phyloP scores from a whole-genome alignment of 805 yeast species.

The Blastobotrys peoriensis region DNA sequence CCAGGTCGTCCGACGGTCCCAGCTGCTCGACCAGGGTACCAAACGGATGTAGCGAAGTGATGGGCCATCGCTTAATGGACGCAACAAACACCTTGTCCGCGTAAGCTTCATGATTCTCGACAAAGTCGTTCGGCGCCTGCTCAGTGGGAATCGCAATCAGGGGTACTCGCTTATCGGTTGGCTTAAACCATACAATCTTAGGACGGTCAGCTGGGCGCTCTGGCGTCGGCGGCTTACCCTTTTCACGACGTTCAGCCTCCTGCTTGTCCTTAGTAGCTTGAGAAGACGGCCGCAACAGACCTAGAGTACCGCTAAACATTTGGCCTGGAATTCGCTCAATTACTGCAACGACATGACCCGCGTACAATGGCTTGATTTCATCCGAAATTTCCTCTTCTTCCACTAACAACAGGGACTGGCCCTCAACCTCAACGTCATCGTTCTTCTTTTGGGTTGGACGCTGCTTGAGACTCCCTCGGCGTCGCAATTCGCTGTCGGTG shows the following conservation, averaged over 20 bases:
- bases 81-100: conserved; percentile 83
- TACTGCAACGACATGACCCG: conserved; percentile 98
- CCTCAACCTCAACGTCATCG: conserved; percentile 98
- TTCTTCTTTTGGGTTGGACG: conserved; percentile 96
- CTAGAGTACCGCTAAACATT: conserved; percentile 88
- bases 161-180: conserved; percentile 96
- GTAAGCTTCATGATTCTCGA: conserved; percentile 82
- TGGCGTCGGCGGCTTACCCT: conserved; percentile 1
- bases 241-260: conserved; percentile 24
- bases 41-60: conserved; percentile 95
- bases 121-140: conserved; percentile 93
- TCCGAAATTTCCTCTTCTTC: conserved; percentile 96
- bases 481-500: conserved; percentile 39
- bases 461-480: conserved; percentile 88
- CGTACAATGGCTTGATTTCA: conserved; percentile 87
- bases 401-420: conserved; percentile 82
- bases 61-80: conserved; percentile 97
- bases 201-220: conserved; percentile 46
- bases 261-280: conserved; percentile 76
- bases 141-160: conserved; percentile 97
- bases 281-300: conserved; percentile 90
- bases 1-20: conserved; percentile 71
- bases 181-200: conserved; percentile 98
- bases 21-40: conserved; percentile 86
- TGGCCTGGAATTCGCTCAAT: conserved; percentile 97